Base-by-base conservation (phyloP, 2,329 filamentous ascomycete genomes). In the Fonsecaea nubica region DNA sequence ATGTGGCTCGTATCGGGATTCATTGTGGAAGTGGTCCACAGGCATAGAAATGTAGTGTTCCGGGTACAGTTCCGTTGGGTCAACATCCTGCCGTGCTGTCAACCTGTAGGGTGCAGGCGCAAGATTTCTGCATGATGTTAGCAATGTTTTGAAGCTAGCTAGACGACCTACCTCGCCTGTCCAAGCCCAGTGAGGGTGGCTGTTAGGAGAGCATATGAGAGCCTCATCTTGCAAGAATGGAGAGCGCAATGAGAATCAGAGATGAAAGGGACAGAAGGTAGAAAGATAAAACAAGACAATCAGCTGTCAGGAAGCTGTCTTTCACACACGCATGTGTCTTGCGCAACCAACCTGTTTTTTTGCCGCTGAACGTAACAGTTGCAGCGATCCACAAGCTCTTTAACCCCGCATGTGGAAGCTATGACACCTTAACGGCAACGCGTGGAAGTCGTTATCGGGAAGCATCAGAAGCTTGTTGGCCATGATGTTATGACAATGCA, bases 1-100 rank as follows among this genome's bases (percentile, higher is more conserved):
- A 77, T 96, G 92, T 40, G 92, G 92, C 76, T 89, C 90, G 75
- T 96, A 96, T 57, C 83, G 81, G 1, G 87, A 86, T 62, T 93
- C 89, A 74, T 94, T 92, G 78, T 91, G 91, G 79, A 95, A 96
- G 75, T 95, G 91, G 77, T 96, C 92, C 38, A 96, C 82, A 0
- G 86, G 86, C 1, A 86, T 82, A 0, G 83, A 82, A 64, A 88
- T 75, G 69, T 84, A 86, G 74, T 85, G 75, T 33, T 77, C 80
- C 2, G 83, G 80, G 71, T 85, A 86, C 15, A 72, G 62, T 15
- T 67, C 66, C 33, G 38, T 58, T 50, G 72, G 69, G 62, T 76
- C 67, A 50, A 69, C 67, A 61, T 70, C 70, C 35, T 61, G 58
- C 10, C 61, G 54, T 33, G 35, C 35, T 8, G n/a, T 13, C 45